phyloP scores from a whole-genome alignment of 1,284 basidiomycete species.

The Sporisorium reilianum region DNA sequence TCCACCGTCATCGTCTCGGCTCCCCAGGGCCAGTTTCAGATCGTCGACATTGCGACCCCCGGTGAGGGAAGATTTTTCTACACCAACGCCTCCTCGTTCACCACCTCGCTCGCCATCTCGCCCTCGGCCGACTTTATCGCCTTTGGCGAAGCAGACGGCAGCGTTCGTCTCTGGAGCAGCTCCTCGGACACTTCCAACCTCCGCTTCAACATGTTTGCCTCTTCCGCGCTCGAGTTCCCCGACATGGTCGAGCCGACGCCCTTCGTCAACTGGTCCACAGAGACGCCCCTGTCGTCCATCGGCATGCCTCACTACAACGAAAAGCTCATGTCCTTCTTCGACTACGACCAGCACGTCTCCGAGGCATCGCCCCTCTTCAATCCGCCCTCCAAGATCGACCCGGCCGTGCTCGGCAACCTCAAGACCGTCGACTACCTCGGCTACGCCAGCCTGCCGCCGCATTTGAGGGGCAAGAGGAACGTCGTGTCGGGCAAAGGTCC shows the following conservation, averaged over 20 bases:
- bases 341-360: conserved; percentile 56
- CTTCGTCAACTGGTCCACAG: conserved; percentile 80
- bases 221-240: conserved; percentile 85
- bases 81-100: conserved; percentile 76
- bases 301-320: conserved; percentile 89
- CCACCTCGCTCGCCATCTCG: conserved; percentile 85
- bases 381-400: conserved; percentile 81
- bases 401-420: conserved; percentile 80
- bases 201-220: conserved; percentile 86
- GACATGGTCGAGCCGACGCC: conserved; percentile 80
- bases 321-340: conserved; percentile 82
- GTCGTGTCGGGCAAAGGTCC: conserved; percentile 73
- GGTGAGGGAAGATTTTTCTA: conserved; percentile 79
- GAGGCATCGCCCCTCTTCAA: conserved; percentile 72
- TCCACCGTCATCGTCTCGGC: conserved; percentile 85
- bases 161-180: conserved; percentile 85
- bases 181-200: conserved; percentile 71
- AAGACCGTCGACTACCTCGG: conserved; percentile 88
- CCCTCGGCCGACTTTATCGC: conserved; percentile 89
- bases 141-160: conserved; percentile 89
- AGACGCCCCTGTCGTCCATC: conserved; percentile 88
- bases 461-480: conserved; percentile 84
- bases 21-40: conserved; percentile 86
- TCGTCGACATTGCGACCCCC: conserved; percentile 83
- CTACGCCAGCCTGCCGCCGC: conserved; percentile 85